Evolutionary conservation across 805 yeast species (phyloP).

Genomic region (Hanseniaspora nectarophila): DNA sequence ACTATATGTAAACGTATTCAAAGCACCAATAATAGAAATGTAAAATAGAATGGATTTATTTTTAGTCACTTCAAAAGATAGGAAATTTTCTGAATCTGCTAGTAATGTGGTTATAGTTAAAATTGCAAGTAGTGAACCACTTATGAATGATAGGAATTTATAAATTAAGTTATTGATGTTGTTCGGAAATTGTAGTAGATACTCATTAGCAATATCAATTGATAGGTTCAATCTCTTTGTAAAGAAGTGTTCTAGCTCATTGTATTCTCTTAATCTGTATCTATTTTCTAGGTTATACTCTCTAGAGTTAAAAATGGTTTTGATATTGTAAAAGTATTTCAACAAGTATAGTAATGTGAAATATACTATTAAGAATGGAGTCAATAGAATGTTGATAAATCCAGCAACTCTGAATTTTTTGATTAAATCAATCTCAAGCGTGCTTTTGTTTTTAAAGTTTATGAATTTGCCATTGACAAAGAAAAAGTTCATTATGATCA

Average conservation of each 20-base stretch:
- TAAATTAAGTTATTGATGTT: constrained; percentile 48
- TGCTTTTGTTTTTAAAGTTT: constrained; percentile 56
- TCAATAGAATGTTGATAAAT: constrained; percentile 60
- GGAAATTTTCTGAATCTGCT: constrained; percentile 79
- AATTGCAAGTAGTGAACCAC: constrained; percentile 84
- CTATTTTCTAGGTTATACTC: constrained; percentile 90
- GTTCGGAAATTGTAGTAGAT: constrained; percentile 85
- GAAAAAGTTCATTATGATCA: constrained; percentile 68
- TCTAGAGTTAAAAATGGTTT: constrained; percentile 45
- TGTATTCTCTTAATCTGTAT: constrained; percentile 89
- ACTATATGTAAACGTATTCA: constrained; percentile 64
- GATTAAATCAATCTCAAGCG: constrained; percentile 54
- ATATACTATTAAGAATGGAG: constrained; percentile 79
- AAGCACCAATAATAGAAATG: constrained; percentile 75
- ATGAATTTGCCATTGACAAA: constrained; percentile 28
- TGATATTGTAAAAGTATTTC: constrained; percentile 84
- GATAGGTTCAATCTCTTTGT: constrained; percentile 67
- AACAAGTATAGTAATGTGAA: constrained; percentile 75
- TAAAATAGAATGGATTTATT: constrained; percentile 77
- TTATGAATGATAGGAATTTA: constrained; percentile 56
- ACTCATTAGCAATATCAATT: constrained; percentile 64
- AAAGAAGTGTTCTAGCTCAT: constrained; percentile 84
- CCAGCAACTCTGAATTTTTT: constrained; percentile 84
- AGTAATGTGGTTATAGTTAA: constrained; percentile 56
- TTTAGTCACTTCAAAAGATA: constrained; percentile 75